phyloP scores from a whole-genome alignment of 305 asterid species.

The Andrographis paniculata region DNA sequence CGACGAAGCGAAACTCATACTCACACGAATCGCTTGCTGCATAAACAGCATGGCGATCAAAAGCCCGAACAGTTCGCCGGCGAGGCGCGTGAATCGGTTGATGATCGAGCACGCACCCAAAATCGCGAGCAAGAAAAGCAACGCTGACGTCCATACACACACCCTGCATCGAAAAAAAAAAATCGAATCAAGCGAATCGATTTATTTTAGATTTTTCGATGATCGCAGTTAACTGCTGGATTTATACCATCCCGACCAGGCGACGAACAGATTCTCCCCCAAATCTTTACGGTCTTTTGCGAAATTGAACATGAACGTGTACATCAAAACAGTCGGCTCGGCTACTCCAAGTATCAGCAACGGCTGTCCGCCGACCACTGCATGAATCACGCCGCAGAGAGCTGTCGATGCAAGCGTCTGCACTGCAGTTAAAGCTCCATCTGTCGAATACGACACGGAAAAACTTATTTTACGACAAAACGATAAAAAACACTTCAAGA shows the following conservation, averaged over 20 bases:
- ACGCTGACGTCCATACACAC: conserved; percentile 85
- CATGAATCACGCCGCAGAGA: conserved; percentile 85
- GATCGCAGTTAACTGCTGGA: conserved; percentile 8
- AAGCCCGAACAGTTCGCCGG: conserved; percentile 95
- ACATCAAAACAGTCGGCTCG: conserved; percentile 96
- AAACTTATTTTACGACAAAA: background rate
- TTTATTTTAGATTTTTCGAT: no score
- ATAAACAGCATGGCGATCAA: conserved; percentile 94
- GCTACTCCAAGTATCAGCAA: conserved; percentile 97
- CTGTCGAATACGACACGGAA: conserved; percentile 24
- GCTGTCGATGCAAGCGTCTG: conserved; percentile 97
- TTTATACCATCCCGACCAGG: conserved; percentile 99
- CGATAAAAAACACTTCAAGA: background rate
- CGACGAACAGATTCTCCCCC: conserved; percentile 70
- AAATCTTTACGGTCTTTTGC: conserved; percentile 80
- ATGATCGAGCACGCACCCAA: conserved; percentile 95
- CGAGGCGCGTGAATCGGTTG: conserved; percentile 86
- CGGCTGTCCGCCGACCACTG: conserved; percentile 94
- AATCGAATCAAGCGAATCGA: no score
- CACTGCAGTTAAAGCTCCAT: conserved; percentile 88
- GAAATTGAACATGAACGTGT: conserved; percentile 89
- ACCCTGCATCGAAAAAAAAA: conserved; percentile 48
- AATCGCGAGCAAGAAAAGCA: conserved; percentile 87
- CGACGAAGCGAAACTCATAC: no score
- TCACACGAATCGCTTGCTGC: conserved; percentile 96